Conservation (phyloP, 768 basidiomycete genomes). For the Tricholoma sp. region DNA sequence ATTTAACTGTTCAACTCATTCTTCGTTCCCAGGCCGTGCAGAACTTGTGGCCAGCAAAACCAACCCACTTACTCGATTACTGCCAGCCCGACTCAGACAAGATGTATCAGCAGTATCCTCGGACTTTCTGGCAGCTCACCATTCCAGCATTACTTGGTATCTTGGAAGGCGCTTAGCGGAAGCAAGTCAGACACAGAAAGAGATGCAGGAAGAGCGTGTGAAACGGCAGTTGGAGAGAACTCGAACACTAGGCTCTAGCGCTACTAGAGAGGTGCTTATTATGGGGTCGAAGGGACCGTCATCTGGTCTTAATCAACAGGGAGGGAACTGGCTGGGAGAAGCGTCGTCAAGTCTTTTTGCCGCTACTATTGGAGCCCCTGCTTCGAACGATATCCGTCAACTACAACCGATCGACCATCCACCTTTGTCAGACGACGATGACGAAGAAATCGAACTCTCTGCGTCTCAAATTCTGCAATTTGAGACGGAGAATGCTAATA, state of each 20-base stretch:
- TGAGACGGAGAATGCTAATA: conserved; percentile 84
- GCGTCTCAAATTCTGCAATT: conserved; percentile 89
- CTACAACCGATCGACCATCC: conserved; percentile 16
- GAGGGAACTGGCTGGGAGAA: conserved; percentile 57
- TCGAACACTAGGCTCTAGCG: conserved; percentile 77
- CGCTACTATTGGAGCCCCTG: conserved; percentile 50
- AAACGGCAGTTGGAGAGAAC: conserved; percentile 83
- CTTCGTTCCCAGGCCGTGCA: conserved; percentile 47
- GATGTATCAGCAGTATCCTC: conserved; percentile 48
- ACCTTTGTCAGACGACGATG: conserved; percentile 54
- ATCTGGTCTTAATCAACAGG: conserved; percentile 16
- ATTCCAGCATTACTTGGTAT: conserved; percentile 89
- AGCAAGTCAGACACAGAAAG: conserved; percentile 72
- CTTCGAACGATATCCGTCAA: conserved; percentile 25
- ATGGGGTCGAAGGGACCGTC: conserved; percentile 30
- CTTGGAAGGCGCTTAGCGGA: conserved; percentile 77
- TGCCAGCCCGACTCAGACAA: conserved; percentile 66
- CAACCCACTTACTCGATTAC: conserved; percentile 61
- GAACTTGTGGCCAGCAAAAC: conserved; percentile 61
- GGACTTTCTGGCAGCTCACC: conserved; percentile 85
- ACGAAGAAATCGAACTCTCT: conserved; percentile 78
- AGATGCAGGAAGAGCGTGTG: conserved; percentile 92
- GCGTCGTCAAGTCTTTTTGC: conserved; percentile 55
- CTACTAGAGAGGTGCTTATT: conserved; percentile 54
- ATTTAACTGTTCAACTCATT: conserved; percentile 11